These are phyloP conservation scores for Myxozyma udenii DNA, from an alignment of 805 yeast species.

Conservation along the genomic window DNA sequence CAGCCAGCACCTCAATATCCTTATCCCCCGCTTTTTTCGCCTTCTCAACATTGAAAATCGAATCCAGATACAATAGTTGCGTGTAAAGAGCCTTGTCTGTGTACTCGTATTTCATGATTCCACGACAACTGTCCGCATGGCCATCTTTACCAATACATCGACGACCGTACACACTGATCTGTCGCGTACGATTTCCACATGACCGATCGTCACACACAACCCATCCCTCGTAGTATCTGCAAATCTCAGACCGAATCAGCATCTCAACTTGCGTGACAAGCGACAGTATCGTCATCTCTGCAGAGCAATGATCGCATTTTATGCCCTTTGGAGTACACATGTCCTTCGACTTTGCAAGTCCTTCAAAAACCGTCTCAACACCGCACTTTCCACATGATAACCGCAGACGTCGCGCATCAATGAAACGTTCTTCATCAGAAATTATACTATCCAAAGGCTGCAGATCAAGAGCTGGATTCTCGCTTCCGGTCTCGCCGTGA, in stretches of 20 bases:
- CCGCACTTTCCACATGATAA: slow-evolving; percentile 63
- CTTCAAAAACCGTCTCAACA: slow-evolving; percentile 62
- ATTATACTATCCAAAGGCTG: slow-evolving; percentile 79
- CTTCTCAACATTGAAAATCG: slow-evolving; percentile 77
- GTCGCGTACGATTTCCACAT: slow-evolving; percentile 77
- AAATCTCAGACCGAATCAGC: slow-evolving; percentile 65
- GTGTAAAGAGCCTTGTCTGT: slow-evolving; percentile 78
- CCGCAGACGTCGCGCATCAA: slow-evolving; percentile 53
- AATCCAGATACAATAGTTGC: slow-evolving; percentile 74
- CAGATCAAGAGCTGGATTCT: slow-evolving; percentile 35
- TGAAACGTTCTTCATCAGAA: slow-evolving; percentile 78
- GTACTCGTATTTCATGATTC: slow-evolving; percentile 74
- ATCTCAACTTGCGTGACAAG: slow-evolving; percentile 71
- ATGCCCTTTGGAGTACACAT: slow-evolving; percentile 63
- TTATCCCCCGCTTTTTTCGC: slow-evolving; percentile 47
- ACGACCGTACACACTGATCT: slow-evolving; percentile 83
- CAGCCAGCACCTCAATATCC: slow-evolving; percentile 69
- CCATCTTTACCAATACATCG: slow-evolving; percentile 71
- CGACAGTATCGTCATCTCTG: slow-evolving; percentile 49
- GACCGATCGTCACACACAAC: slow-evolving; percentile 78
- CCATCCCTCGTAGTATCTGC: slow-evolving; percentile 83
- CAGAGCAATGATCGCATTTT: slow-evolving; percentile 61
- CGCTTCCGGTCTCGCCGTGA: slow-evolving; percentile 40
- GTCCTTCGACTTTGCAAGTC: slow-evolving; percentile 57
- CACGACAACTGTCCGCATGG: slow-evolving; percentile 64